Conservation (phyloP, 2,329 filamentous ascomycete genomes). For the Talaromyces sp. region DNA sequence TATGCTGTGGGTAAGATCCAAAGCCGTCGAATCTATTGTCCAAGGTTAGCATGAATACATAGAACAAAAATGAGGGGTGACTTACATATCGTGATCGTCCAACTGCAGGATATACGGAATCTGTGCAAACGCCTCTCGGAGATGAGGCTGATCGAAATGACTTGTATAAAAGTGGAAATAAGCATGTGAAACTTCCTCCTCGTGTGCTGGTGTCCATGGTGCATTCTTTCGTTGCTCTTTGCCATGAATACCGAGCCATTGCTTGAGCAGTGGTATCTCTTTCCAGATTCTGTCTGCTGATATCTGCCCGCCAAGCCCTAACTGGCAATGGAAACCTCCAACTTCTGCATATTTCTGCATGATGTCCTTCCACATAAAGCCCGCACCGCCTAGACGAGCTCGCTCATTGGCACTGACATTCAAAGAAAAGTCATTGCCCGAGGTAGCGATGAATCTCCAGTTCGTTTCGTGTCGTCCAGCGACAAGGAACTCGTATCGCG, state of each 20-base stretch:
- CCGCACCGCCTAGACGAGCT: slow-evolving; percentile 79
- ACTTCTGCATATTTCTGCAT: slow-evolving; percentile 96
- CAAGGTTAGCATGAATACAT: background rate
- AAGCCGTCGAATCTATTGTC: slow-evolving; percentile 82
- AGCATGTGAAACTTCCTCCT: slow-evolving; percentile 92
- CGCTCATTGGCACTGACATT: slow-evolving; percentile 84
- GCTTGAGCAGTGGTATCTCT: slow-evolving; percentile 86
- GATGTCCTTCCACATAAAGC: slow-evolving; percentile 99
- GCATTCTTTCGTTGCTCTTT: slow-evolving; percentile 90
- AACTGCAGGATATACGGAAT: slow-evolving; percentile 92
- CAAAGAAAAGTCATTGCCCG: slow-evolving; percentile 91
- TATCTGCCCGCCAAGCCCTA: slow-evolving; percentile 90
- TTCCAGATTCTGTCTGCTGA: slow-evolving; percentile 96
- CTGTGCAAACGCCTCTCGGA: slow-evolving; percentile 94
- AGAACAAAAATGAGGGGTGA: slow-evolving; percentile 27
- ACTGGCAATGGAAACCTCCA: slow-evolving; percentile 89
- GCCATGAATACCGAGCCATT: slow-evolving; percentile 90
- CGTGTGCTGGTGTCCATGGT: slow-evolving; percentile 88
- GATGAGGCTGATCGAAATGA: slow-evolving; percentile 93
- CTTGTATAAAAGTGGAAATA: slow-evolving; percentile 99
- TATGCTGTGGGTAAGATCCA: slow-evolving; percentile 94
- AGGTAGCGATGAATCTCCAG: slow-evolving; percentile 95
- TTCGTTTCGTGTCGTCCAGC: slow-evolving; percentile 85
- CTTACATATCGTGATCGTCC: slow-evolving; percentile 97
- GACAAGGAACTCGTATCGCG: slow-evolving; percentile 95